Evolutionary conservation across 106 monocot genomes (phyloP).

Genomic region (Dioscorea dumetorum): DNA sequence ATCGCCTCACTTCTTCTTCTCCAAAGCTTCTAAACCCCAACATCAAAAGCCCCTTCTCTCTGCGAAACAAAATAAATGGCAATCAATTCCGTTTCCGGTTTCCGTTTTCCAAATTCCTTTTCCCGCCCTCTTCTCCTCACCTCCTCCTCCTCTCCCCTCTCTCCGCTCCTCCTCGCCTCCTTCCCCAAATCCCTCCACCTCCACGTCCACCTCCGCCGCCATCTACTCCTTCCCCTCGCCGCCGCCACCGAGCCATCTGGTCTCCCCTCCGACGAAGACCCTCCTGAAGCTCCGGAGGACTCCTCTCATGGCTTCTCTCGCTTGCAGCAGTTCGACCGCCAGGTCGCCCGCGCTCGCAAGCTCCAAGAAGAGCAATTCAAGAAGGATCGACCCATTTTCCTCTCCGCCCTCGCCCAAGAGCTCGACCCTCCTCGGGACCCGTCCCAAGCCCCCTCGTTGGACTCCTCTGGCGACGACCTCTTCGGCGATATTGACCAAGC

Average conservation of each 20-base stretch:
- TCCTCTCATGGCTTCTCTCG: slow-evolving; percentile 79
- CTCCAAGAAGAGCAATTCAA: slow-evolving; percentile 53
- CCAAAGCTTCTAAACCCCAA: too few relatives aligned
- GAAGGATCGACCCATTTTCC: slow-evolving; percentile 53
- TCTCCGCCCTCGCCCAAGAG: slow-evolving; percentile 46
- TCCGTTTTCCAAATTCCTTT: not conserved
- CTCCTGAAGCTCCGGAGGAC: slow-evolving; percentile 91
- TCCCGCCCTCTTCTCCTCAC: slow-evolving; percentile 10
- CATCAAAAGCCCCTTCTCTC: slow-evolving; percentile 1
- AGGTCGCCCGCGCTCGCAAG: slow-evolving; percentile 65
- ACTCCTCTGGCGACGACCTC: slow-evolving; percentile 39
- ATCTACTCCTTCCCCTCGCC: slow-evolving; percentile 9
- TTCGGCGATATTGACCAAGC: slow-evolving; percentile 86
- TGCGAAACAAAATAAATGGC: not conserved
- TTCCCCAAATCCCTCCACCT: not conserved
- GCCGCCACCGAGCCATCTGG: slow-evolving; percentile 27
- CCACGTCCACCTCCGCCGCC: slow-evolving; percentile 8
- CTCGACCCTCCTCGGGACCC: slow-evolving; percentile 20
- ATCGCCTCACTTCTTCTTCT: not conserved
- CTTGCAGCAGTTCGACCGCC: slow-evolving; percentile 60
- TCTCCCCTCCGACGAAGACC: slow-evolving; percentile 70
- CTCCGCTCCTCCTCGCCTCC: slow-evolving; percentile 6
- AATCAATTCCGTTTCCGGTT: not conserved
- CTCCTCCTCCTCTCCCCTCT: not conserved
- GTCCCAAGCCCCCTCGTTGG: not conserved